Conservation (phyloP, 2,329 filamentous ascomycete species). For the Penicillium sp. region DNA sequence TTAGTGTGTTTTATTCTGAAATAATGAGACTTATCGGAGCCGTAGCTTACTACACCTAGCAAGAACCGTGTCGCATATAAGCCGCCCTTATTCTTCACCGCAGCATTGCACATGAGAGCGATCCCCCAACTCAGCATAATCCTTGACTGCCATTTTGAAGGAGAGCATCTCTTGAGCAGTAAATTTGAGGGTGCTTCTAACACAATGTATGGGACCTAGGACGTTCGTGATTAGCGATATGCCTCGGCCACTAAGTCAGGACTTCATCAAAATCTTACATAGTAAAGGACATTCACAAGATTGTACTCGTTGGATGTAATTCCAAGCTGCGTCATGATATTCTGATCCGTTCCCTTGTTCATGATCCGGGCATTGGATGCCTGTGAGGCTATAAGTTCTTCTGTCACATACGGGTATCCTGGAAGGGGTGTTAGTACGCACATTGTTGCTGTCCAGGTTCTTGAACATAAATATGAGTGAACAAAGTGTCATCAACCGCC, state of each 20-base stretch:
- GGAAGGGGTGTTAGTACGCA: conserved; percentile 9
- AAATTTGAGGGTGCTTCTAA: conserved; percentile 30
- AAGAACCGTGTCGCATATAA: conserved; percentile 44
- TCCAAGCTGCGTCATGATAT: conserved; percentile 29
- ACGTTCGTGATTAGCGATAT: not conserved
- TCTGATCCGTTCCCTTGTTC: conserved; percentile 34
- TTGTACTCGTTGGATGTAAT: conserved; percentile 36
- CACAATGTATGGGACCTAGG: conserved; percentile 27
- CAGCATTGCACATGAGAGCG: conserved; percentile 40
- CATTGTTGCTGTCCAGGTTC: conserved; percentile 35
- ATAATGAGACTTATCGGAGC: not conserved
- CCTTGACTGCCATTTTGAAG: conserved; percentile 33
- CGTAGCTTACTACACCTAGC: conserved; percentile 37
- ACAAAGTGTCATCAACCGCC: conserved; percentile 46
- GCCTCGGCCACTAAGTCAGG: not conserved
- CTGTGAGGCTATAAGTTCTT: conserved; percentile 16
- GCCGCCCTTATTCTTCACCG: conserved; percentile 41
- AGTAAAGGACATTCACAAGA: conserved; percentile 39
- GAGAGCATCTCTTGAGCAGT: conserved; percentile 32
- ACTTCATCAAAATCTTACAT: conserved; percentile 22
- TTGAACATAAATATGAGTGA: conserved; percentile 35
- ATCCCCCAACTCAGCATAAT: conserved; percentile 33
- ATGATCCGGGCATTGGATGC: conserved; percentile 39
- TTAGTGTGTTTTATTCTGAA: not conserved
- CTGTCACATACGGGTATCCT: not conserved